Percentiles rank a stretch among this genome's conserved stretches.
Evolutionary conservation across 352 stramenopile genomes (phyloP).

Genomic region (Globisporangium splendens): DNA sequence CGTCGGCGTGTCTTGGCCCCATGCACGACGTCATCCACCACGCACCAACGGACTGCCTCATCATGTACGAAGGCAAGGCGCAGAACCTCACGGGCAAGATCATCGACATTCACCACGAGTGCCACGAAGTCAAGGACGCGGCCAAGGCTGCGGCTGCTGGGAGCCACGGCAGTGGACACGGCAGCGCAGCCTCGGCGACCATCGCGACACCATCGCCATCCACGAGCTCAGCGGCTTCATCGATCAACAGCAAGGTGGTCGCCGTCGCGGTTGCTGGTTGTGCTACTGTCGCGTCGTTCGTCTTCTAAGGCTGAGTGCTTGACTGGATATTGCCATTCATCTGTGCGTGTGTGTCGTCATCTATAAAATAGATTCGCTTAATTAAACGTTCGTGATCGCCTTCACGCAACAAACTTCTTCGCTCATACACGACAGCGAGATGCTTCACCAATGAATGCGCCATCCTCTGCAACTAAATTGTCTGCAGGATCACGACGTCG

Average conservation of each 20-base stretch:
- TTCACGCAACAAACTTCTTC: too few species aligned
- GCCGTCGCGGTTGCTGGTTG: neutral
- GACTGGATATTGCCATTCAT: neutral
- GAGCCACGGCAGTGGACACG: neutral
- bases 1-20: constrained; percentile 45
- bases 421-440: too few species aligned
- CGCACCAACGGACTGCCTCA: constrained; percentile 35
- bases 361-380: too few species aligned
- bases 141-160: constrained; percentile 2
- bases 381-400: too few species aligned
- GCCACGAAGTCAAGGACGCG: constrained; percentile 28
- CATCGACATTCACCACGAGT: constrained; percentile 41
- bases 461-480: too few species aligned
- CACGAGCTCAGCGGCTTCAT: neutral
- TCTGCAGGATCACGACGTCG: too few species aligned
- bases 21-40: constrained; percentile 46
- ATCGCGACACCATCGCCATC: constrained; percentile 2
- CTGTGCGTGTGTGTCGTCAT: too few species aligned
- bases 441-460: too few species aligned
- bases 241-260: constrained; percentile 10
- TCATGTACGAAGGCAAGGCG: constrained; percentile 35
- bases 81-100: constrained; percentile 41
- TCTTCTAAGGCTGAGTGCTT: constrained; percentile 7
- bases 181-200: neutral
- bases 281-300: constrained; percentile 5